Evolutionary conservation across 345 rosid species (phyloP).

Genomic region (Schrenkiella parvula): DNA sequence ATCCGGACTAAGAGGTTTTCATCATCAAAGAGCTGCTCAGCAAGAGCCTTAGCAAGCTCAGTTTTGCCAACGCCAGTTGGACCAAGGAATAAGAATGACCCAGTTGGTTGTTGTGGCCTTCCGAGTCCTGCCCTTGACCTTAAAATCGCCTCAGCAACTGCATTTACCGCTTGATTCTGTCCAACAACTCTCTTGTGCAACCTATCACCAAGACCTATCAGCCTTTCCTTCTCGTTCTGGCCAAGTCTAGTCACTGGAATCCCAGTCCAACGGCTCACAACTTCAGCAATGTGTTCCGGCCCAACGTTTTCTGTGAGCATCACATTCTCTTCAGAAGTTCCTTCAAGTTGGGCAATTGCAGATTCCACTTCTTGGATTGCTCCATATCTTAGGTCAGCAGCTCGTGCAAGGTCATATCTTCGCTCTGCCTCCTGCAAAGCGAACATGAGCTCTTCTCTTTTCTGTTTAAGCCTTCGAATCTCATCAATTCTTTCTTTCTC

Average conservation of each 20-base stretch:
- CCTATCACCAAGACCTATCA: slow-evolving; percentile 76
- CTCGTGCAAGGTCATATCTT: slow-evolving; percentile 84
- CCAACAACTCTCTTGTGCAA: slow-evolving; percentile 84
- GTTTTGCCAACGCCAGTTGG: slow-evolving; percentile 98
- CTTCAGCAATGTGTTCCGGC: slow-evolving; percentile 91
- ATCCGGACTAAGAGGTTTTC: slow-evolving; percentile 75
- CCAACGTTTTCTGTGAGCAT: slow-evolving; percentile 86
- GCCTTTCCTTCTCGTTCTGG: slow-evolving; percentile 74
- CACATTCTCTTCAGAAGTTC: slow-evolving; percentile 51
- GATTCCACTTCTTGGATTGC: slow-evolving; percentile 82
- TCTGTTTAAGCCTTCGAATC: slow-evolving; percentile 71
- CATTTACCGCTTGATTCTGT: slow-evolving; percentile 68
- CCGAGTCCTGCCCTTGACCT: slow-evolving; percentile 89
- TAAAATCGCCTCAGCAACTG: slow-evolving; percentile 81
- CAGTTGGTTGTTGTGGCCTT: slow-evolving; percentile 96
- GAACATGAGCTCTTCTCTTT: slow-evolving; percentile 69
- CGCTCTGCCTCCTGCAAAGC: slow-evolving; percentile 86
- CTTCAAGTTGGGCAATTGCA: slow-evolving; percentile 65
- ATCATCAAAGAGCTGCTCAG: slow-evolving; percentile 85
- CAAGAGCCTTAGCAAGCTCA: slow-evolving; percentile 90
- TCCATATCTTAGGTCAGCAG: slow-evolving; percentile 81
- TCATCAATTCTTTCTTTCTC: slow-evolving; percentile 93
- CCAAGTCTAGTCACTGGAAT: slow-evolving; percentile 87
- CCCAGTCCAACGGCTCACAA: slow-evolving; percentile 94
- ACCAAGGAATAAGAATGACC: slow-evolving; percentile 83